Conservation (phyloP, 208 protist species). For the Zelonia costaricensis region DNA sequence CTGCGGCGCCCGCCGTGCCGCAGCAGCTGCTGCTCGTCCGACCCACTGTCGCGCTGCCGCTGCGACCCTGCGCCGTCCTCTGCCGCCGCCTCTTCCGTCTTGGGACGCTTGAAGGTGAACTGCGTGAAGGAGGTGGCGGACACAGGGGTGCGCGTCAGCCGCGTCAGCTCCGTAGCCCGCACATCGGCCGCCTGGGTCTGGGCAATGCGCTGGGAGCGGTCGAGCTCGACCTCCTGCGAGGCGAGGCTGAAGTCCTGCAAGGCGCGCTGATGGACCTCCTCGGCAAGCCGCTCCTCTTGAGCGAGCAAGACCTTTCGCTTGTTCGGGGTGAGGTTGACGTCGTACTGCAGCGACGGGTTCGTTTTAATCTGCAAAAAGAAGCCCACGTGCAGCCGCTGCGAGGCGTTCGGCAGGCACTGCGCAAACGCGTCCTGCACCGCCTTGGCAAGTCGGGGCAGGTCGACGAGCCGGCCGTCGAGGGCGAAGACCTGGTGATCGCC, state of each 20-base stretch:
- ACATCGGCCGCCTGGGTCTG: slow-evolving; percentile 34
- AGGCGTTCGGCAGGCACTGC: slow-evolving; percentile 72
- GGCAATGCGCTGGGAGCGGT: slow-evolving; percentile 38
- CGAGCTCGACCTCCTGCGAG: slow-evolving; percentile 39
- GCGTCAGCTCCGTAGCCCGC: slow-evolving; percentile 33
- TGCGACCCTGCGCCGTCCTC: neutral
- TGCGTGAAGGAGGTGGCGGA: slow-evolving; percentile 76
- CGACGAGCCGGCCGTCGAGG: slow-evolving; percentile 80
- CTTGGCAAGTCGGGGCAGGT: slow-evolving; percentile 71
- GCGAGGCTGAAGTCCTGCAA: slow-evolving; percentile 50
- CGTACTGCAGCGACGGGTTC: slow-evolving; percentile 46
- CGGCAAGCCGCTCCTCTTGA: slow-evolving; percentile 44
- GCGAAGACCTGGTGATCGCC: slow-evolving; percentile 75
- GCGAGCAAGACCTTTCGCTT: slow-evolving; percentile 67
- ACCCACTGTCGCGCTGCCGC: too few relatives aligned
- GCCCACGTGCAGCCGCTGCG: slow-evolving; percentile 59
- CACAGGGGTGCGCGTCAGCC: slow-evolving; percentile 51
- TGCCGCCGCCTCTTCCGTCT: neutral
- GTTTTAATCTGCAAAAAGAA: slow-evolving; percentile 74
- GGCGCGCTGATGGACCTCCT: slow-evolving; percentile 41
- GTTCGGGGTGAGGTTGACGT: slow-evolving; percentile 85
- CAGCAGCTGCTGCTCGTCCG: too few relatives aligned
- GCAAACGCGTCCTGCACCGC: slow-evolving; percentile 73
- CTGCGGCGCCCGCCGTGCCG: neutral
- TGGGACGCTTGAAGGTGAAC: slow-evolving; percentile 41